Conservation (phyloP, 2,329 filamentous ascomycete species). For the Coniella vitis region DNA sequence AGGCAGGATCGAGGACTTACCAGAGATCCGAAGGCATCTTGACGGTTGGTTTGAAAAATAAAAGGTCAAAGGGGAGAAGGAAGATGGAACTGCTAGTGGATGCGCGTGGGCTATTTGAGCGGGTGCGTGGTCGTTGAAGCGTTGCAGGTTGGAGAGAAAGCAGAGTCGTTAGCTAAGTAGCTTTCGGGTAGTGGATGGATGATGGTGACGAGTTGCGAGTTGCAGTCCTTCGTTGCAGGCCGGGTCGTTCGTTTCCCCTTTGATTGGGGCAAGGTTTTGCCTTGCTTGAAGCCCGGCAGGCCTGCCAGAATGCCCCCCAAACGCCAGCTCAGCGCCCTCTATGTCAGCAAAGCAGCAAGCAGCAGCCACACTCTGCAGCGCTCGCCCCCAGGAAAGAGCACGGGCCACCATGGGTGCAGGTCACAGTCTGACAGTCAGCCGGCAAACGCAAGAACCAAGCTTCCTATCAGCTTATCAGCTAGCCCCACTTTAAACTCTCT, state of each 20-base stretch:
- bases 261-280: conserved; percentile 38
- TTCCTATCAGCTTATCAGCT: conserved; percentile 15
- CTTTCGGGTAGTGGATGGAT: conserved; percentile 15
- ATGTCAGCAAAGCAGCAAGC: not conserved
- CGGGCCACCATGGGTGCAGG: no score
- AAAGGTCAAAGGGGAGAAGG: conserved; percentile 8
- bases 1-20: conserved; percentile 50
- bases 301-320: not conserved
- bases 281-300: conserved; percentile 16
- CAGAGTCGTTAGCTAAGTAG: conserved; percentile 4
- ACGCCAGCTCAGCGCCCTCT: not conserved
- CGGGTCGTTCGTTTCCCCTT: conserved; percentile 31
- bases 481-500: conserved; percentile 8
- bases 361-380: no score
- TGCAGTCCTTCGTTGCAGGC: conserved; percentile 21
- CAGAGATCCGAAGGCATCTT: conserved; percentile 77
- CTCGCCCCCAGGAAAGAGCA: not conserved
- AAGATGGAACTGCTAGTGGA: conserved; percentile 9
- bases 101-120: conserved; percentile 9
- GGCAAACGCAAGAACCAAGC: conserved; percentile 5
- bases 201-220: conserved; percentile 15
- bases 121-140: conserved; percentile 6
- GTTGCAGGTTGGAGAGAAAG: conserved; percentile 2
- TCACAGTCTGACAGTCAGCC: no score
- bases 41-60: conserved; percentile 27